A percentile compares a stretch with the other conserved stretches of the same genome.
These are phyloP conservation scores for Plasmodium yoelii DNA, from an alignment of 169 alveolate genomes.

Conservation along the genomic window DNA sequence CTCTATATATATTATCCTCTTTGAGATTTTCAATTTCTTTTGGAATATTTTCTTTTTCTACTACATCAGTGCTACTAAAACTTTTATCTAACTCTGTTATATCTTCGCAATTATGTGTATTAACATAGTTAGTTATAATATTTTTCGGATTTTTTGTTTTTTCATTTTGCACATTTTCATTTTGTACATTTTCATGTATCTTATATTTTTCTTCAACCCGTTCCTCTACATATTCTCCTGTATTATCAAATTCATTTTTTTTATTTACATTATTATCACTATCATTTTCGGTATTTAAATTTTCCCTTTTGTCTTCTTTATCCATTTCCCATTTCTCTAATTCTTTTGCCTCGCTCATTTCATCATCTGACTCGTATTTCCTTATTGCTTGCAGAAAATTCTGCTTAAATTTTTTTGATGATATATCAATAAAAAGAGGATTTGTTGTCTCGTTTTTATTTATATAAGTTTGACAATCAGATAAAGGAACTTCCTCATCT, in stretches of 20 bases:
- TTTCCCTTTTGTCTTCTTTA: background rate
- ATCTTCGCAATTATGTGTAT: background rate
- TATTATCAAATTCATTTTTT: background rate
- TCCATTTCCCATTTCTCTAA: background rate
- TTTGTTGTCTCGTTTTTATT: background rate
- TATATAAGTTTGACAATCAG: background rate
- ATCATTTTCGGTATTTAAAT: background rate
- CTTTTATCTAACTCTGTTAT: background rate
- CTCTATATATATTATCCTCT: no score
- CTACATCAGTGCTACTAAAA: background rate
- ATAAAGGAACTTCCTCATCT: background rate
- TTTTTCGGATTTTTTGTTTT: background rate
- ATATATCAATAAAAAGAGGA: slow-evolving; percentile 16
- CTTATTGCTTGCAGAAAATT: slow-evolving; percentile 16
- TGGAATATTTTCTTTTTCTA: background rate
- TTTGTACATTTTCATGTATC: background rate
- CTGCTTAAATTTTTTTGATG: slow-evolving; percentile 19
- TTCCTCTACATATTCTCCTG: background rate
- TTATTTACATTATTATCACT: background rate
- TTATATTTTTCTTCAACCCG: background rate
- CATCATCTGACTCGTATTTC: background rate
- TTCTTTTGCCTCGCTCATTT: background rate
- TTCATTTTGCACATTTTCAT: background rate
- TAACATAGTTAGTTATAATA: background rate
- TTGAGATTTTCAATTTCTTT: background rate